A percentile compares a stretch with the other conserved stretches of the same genome.
phyloP scores from a whole-genome alignment of 1,139 yeast species.

The Williopsis jadinii region DNA sequence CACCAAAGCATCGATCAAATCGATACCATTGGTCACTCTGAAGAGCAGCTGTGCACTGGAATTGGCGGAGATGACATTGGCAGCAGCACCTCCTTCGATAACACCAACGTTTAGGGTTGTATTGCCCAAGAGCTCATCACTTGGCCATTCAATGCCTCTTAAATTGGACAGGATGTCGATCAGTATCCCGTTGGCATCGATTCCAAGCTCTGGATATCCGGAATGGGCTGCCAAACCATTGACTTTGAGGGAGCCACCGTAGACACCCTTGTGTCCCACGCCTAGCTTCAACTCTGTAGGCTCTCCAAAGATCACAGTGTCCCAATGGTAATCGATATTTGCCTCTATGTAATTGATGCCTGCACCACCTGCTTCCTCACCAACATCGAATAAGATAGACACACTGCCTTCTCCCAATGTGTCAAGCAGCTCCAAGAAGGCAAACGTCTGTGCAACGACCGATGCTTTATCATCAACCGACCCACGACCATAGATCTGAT shows the following conservation, averaged over 20 bases:
- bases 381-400: conserved; percentile 53
- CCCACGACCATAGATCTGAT: conserved; percentile 54
- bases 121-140: conserved; percentile 45
- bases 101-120: conserved; percentile 60
- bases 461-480: conserved; percentile 60
- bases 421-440: conserved; percentile 38
- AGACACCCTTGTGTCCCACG: conserved; percentile 58
- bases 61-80: conserved; percentile 52
- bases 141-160: conserved; percentile 32
- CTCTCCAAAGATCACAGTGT: conserved; percentile 59
- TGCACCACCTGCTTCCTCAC: conserved; percentile 55
- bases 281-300: conserved; percentile 65
- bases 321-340: conserved; percentile 43
- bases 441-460: conserved; percentile 51
- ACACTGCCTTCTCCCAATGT: conserved; percentile 43
- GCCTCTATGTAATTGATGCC: conserved; percentile 45
- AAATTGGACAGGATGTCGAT: conserved; percentile 42
- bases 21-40: conserved; percentile 44
- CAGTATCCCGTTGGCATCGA: conserved; percentile 50
- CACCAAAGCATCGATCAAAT: conserved; percentile 31
- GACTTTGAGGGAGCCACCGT: conserved; percentile 34
- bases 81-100: conserved; percentile 52
- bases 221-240: conserved; percentile 50
- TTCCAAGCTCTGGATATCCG: conserved; percentile 63
- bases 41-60: conserved; percentile 43